Evolutionary conservation across 257 asterid species (phyloP).

Genomic region (Ballota nigra): DNA sequence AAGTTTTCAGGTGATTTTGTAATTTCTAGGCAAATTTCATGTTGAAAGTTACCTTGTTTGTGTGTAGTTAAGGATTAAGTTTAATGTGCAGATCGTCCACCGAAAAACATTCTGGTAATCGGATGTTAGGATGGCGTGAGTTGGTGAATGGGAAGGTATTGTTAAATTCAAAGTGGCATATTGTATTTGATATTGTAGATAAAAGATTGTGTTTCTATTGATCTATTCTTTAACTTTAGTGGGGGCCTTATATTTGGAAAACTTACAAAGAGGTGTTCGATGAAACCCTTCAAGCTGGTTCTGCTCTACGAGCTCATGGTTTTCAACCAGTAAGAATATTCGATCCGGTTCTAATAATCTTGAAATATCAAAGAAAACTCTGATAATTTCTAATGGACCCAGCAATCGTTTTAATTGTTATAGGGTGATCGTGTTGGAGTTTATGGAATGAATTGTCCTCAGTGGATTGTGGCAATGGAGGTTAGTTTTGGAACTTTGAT

Average conservation of each 20-base stretch:
- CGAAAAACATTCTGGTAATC: conserved; percentile 59
- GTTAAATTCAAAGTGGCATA: neutral
- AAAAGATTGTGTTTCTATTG: neutral
- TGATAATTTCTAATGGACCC: neutral
- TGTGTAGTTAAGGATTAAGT: neutral
- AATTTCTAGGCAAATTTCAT: neutral
- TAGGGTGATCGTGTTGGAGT: conserved; percentile 89
- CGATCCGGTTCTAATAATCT: neutral
- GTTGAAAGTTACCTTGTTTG: conserved; percentile 2
- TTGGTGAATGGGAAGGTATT: conserved; percentile 50
- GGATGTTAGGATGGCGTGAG: conserved; percentile 94
- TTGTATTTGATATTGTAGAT: neutral
- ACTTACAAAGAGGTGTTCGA: conserved; percentile 71
- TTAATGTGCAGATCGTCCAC: conserved; percentile 57
- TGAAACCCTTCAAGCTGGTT: conserved; percentile 64
- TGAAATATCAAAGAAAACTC: neutral
- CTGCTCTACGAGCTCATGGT: conserved; percentile 76
- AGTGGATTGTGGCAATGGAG: conserved; percentile 99
- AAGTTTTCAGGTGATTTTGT: conserved; percentile 59
- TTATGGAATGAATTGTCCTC: conserved; percentile 92
- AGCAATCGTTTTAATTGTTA: neutral
- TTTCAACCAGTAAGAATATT: conserved; percentile 64
- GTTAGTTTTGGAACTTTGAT: conserved; percentile 41
- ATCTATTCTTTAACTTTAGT: conserved; percentile 37
- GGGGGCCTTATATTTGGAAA: conserved; percentile 89